A percentile compares a stretch with the other conserved stretches of the same genome.
Evolutionary conservation across 352 stramenopile genomes (phyloP).

Genomic region (Aphanomyces euteiches): DNA sequence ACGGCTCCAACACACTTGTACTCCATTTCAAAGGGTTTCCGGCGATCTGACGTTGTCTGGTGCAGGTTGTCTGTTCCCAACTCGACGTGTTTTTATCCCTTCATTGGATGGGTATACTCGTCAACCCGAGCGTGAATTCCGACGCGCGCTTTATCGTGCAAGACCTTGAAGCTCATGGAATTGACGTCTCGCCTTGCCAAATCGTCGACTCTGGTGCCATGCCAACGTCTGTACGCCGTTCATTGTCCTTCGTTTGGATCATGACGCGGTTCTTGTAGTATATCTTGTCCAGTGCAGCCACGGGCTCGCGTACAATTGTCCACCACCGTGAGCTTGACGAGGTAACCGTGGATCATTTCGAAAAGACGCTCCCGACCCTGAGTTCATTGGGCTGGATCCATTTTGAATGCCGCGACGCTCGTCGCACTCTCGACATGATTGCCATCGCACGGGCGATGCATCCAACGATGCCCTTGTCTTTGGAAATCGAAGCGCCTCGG

Average conservation of each 20-base stretch:
- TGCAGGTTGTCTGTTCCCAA: constrained; percentile 12
- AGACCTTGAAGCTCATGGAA: neutral
- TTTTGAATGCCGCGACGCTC: constrained; percentile 14
- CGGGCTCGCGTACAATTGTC: constrained; percentile 18
- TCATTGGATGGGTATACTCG: constrained; percentile 13
- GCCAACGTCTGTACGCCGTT: constrained; percentile 11
- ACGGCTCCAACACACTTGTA: constrained; percentile 21
- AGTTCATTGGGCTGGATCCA: neutral
- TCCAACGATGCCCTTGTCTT: neutral
- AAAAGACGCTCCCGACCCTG: neutral
- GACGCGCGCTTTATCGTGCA: constrained; percentile 15
- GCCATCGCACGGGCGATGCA: neutral
- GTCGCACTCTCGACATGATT: neutral
- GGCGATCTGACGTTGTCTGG: neutral
- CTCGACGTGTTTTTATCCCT: neutral
- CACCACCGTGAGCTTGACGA: constrained; percentile 16
- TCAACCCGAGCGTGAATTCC: neutral
- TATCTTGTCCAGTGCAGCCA: constrained; percentile 14
- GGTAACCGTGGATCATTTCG: constrained; percentile 7
- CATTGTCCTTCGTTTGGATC: neutral
- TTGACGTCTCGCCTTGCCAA: constrained; percentile 1
- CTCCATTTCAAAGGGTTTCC: neutral
- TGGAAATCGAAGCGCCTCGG: constrained; percentile 16
- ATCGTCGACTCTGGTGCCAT: neutral
- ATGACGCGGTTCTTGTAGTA: neutral